These are phyloP conservation scores for Auricularia sp. DNA, from an alignment of 768 basidiomycete species.

Conservation along the genomic window DNA sequence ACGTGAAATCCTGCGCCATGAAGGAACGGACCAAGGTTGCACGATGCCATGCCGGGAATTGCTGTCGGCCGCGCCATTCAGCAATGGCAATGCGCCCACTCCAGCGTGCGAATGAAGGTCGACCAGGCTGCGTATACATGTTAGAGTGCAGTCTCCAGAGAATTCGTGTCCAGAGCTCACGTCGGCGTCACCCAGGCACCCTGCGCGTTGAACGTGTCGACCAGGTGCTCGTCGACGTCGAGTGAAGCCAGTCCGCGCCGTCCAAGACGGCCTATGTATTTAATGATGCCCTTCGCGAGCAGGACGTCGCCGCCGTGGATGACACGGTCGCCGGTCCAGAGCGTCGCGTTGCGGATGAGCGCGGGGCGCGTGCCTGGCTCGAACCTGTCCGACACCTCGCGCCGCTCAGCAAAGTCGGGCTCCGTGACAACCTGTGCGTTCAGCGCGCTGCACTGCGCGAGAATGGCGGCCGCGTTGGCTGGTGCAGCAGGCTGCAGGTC, in stretches of 20 bases:
- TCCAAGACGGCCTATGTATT: constrained; percentile 39
- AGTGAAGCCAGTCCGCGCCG: constrained; percentile 13
- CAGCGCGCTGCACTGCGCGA: neutral
- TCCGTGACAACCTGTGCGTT: neutral
- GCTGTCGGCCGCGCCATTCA: constrained; percentile 19
- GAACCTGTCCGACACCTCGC: constrained; percentile 50
- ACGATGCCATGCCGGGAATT: neutral
- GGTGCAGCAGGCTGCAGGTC: neutral
- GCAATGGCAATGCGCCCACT: constrained; percentile 26
- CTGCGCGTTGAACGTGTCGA: constrained; percentile 50
- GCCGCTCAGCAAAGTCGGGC: constrained; percentile 4
- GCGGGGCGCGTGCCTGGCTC: constrained; percentile 47
- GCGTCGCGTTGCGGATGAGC: constrained; percentile 61
- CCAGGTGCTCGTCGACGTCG: constrained; percentile 23
- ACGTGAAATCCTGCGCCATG: no score
- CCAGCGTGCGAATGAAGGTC: constrained; percentile 42
- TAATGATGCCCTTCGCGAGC: constrained; percentile 59
- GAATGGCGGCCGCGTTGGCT: neutral
- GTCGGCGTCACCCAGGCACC: constrained; percentile 80
- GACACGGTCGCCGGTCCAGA: constrained; percentile 82
- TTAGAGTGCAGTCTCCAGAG: neutral
- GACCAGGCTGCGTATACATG: constrained; percentile 22
- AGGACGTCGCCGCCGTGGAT: constrained; percentile 58
- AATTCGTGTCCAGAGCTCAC: constrained; percentile 14
- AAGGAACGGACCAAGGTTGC: neutral